Percentiles rank a stretch among this genome's conserved stretches.
Evolutionary conservation across 306 rosid species (phyloP).

Genomic region (Albizia julibrissin): DNA sequence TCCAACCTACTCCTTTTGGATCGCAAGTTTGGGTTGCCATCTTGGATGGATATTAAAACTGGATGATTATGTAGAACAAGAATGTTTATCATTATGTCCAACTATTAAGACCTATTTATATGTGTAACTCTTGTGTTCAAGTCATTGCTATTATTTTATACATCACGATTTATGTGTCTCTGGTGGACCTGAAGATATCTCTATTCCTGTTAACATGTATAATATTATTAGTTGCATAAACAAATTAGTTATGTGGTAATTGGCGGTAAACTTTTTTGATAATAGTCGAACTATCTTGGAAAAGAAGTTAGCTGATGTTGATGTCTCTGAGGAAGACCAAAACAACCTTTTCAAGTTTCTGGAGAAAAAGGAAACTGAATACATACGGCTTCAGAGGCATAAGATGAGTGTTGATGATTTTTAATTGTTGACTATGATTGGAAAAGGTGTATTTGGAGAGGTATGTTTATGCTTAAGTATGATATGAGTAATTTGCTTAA

Average conservation of each 20-base stretch:
- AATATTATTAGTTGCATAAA: neutral
- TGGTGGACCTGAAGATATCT: neutral
- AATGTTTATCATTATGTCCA: neutral
- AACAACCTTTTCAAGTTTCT: slow-evolving; percentile 75
- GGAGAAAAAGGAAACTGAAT: no score
- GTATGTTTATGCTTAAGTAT: no score
- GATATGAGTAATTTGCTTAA: no score
- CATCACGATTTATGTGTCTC: neutral
- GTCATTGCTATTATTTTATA: neutral
- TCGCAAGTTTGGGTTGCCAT: neutral
- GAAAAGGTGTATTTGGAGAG: no score
- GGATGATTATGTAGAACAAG: neutral
- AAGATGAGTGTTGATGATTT: no score
- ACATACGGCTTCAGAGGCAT: no score
- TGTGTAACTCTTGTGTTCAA: neutral
- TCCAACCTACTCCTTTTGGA: neutral
- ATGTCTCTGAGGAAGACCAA: slow-evolving; percentile 98
- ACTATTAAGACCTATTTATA: neutral
- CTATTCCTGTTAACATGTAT: neutral
- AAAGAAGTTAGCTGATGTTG: slow-evolving; percentile 95
- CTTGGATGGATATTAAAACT: neutral
- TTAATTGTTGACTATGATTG: no score
- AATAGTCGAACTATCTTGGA: slow-evolving; percentile 79
- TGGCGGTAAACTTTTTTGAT: neutral
- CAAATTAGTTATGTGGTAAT: neutral